Conservation (phyloP, 257 asterid species). For the Avicennia marina region DNA sequence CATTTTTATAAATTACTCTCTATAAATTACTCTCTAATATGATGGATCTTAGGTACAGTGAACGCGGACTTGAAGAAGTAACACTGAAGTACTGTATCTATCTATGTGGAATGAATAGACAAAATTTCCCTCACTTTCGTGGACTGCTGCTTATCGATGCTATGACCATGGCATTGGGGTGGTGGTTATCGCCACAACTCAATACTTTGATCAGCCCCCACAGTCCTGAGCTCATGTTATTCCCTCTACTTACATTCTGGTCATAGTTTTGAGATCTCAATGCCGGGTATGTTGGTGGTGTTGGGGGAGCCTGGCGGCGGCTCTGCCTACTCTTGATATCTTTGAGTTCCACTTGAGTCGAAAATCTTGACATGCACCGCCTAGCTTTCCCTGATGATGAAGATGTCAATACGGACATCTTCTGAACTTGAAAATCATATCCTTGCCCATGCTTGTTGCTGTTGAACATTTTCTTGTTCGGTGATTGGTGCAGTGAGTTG, state of each 20-base stretch:
- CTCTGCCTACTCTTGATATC: constrained; percentile 57
- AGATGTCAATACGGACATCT: constrained; percentile 37
- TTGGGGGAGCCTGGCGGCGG: constrained; percentile 31
- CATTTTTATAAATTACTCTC: too few species aligned
- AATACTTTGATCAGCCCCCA: constrained; percentile 54
- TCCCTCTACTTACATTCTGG: not conserved
- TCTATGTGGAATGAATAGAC: not conserved
- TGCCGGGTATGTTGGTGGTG: constrained; percentile 18
- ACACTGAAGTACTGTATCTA: too few species aligned
- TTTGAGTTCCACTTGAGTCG: constrained; percentile 42
- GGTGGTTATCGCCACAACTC: constrained; percentile 47
- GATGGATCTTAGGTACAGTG: not conserved
- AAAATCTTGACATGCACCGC: constrained; percentile 47
- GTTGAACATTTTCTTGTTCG: constrained; percentile 20
- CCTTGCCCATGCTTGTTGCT: constrained; percentile 20
- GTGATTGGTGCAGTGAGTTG: not conserved
- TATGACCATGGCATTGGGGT: constrained; percentile 21
- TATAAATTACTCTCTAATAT: too few species aligned
- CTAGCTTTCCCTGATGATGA: constrained; percentile 38
- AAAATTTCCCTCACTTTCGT: constrained; percentile 14
- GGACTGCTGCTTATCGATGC: constrained; percentile 16
- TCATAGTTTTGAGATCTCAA: not conserved
- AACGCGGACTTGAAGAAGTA: too few species aligned
- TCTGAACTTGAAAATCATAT: constrained; percentile 17
- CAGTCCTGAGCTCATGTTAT: constrained; percentile 19